These are phyloP conservation scores for Phialophora chinensis DNA, from an alignment of 2,329 filamentous ascomycete species.

Conservation along the genomic window DNA sequence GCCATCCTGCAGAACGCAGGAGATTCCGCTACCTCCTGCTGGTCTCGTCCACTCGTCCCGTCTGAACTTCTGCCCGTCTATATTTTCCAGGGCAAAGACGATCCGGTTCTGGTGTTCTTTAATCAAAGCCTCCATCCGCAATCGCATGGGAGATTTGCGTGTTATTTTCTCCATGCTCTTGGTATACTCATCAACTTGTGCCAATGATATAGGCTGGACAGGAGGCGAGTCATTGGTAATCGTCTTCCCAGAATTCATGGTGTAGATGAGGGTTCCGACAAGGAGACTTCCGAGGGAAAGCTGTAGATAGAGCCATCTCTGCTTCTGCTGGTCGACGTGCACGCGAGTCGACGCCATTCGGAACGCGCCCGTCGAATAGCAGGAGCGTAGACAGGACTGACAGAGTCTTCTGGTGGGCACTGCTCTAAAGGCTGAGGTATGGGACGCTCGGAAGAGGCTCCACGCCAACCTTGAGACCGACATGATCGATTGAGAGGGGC, in stretches of 20 bases:
- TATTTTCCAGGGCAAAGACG: slow-evolving; percentile 76
- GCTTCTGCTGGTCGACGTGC: slow-evolving; percentile 41
- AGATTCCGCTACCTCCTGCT: slow-evolving; percentile 89
- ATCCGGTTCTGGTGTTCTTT: slow-evolving; percentile 91
- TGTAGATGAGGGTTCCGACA: slow-evolving; percentile 57
- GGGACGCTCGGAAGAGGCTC: slow-evolving; percentile 28
- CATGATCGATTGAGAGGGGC: slow-evolving; percentile 12
- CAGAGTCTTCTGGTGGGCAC: background rate
- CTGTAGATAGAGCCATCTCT: slow-evolving; percentile 55
- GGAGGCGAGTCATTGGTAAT: slow-evolving; percentile 40
- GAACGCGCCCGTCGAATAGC: slow-evolving; percentile 42
- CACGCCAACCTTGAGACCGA: slow-evolving; percentile 18
- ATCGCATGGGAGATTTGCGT: slow-evolving; percentile 86
- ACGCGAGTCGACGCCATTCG: slow-evolving; percentile 2
- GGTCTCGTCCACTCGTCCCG: slow-evolving; percentile 86
- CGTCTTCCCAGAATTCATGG: slow-evolving; percentile 51
- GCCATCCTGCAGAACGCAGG: slow-evolving; percentile 92
- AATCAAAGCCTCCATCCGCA: slow-evolving; percentile 97
- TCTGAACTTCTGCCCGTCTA: slow-evolving; percentile 83
- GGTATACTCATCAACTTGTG: slow-evolving; percentile 79
- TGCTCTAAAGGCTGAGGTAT: slow-evolving; percentile 10
- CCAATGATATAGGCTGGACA: slow-evolving; percentile 62
- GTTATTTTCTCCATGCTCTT: slow-evolving; percentile 80
- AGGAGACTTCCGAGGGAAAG: slow-evolving; percentile 57
- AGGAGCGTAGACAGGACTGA: slow-evolving; percentile 7